These are phyloP conservation scores for Circinella umbellata DNA, from an alignment of 371 early-diverging fungal genomes.

Conservation along the genomic window DNA sequence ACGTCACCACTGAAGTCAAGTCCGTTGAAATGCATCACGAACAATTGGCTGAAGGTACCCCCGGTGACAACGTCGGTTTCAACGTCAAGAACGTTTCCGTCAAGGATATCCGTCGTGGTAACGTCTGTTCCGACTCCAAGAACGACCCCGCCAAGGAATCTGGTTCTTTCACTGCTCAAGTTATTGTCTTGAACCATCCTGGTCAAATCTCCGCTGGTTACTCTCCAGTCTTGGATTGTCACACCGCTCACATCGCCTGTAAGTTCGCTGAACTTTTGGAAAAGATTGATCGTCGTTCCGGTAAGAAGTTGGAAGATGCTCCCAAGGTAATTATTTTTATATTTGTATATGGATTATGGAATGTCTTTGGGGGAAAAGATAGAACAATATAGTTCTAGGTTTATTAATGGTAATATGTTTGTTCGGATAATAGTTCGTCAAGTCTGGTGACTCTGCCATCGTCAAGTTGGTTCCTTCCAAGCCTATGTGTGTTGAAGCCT, in stretches of 20 bases:
- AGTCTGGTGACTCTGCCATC: slow-evolving; percentile 94
- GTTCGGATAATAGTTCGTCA: slow-evolving; percentile 61
- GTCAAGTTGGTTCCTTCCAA: slow-evolving; percentile 95
- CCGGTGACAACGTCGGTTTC: slow-evolving; percentile 99
- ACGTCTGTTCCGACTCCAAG: slow-evolving; percentile 96
- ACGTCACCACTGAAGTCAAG: slow-evolving; percentile 94
- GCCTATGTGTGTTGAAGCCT: slow-evolving; percentile 97
- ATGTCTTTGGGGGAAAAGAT: not conserved
- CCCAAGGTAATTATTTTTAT: slow-evolving; percentile 39
- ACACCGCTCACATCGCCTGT: slow-evolving; percentile 97
- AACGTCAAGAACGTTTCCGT: slow-evolving; percentile 97
- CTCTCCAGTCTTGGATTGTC: slow-evolving; percentile 95
- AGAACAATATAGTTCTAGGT: slow-evolving; percentile 16
- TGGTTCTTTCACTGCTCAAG: slow-evolving; percentile 91
- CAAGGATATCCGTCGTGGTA: slow-evolving; percentile 97
- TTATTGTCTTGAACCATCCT: slow-evolving; percentile 96
- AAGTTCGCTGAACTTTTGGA: slow-evolving; percentile 90
- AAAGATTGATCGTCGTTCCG: slow-evolving; percentile 97
- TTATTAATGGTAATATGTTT: not conserved
- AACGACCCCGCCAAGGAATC: slow-evolving; percentile 96
- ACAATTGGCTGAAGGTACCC: slow-evolving; percentile 87
- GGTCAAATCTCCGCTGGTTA: slow-evolving; percentile 92
- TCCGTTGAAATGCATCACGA: slow-evolving; percentile 99
- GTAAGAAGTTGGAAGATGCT: slow-evolving; percentile 57
- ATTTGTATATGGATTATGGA: not conserved